A percentile compares a stretch with the other conserved stretches of the same genome.
phyloP scores from a whole-genome alignment of 208 protist genomes.

The Naegleria fowleri region DNA sequence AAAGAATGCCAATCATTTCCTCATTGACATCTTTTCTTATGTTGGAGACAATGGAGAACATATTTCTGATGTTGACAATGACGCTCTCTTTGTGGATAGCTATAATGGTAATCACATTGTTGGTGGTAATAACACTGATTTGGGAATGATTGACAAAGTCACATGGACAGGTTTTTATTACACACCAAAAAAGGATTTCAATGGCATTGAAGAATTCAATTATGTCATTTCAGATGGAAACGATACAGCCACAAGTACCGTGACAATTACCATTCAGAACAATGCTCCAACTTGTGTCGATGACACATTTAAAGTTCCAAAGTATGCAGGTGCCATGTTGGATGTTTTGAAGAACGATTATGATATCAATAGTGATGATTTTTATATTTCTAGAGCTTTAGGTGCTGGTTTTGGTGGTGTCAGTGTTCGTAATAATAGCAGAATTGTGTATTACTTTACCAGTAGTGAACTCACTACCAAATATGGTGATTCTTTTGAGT shows the following conservation, averaged over 20 bases:
- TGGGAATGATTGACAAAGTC: too few species aligned
- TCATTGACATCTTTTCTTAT: too few species aligned
- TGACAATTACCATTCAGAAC: background rate
- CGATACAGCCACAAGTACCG: background rate
- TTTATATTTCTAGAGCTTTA: background rate
- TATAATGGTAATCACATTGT: background rate
- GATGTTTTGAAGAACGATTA: background rate
- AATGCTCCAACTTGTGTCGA: background rate
- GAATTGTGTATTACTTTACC: background rate
- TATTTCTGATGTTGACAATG: too few species aligned
- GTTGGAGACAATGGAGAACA: too few species aligned
- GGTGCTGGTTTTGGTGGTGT: background rate
- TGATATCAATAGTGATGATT: conserved; percentile 15
- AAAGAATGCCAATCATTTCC: too few species aligned
- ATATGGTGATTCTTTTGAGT: background rate
- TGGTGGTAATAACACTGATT: background rate
- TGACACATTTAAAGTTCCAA: background rate
- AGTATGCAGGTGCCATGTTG: background rate
- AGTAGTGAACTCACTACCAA: background rate
- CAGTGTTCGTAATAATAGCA: background rate
- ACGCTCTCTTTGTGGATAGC: background rate
- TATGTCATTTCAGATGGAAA: background rate
- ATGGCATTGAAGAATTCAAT: background rate
- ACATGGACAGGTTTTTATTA: background rate
- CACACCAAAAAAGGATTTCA: background rate